Evolutionary conservation across 2,329 filamentous ascomycete genomes (phyloP).

Genomic region (Aotearoamyces nothofagi): DNA sequence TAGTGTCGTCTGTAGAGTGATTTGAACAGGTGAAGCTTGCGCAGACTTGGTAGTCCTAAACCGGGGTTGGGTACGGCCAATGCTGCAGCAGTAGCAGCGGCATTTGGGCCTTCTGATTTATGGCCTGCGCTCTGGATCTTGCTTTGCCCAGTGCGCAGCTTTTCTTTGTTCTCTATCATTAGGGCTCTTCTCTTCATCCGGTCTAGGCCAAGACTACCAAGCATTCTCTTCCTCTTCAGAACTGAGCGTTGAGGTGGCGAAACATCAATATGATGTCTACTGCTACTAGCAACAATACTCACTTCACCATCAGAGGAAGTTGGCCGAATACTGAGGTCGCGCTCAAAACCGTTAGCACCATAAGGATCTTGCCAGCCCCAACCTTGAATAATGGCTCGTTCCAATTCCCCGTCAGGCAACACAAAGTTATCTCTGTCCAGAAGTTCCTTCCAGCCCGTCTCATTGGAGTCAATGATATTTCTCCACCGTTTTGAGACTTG

Average conservation of each 20-base stretch:
- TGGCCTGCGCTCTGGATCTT: constrained; percentile 9
- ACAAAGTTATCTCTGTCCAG: constrained; percentile 73
- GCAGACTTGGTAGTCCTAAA: constrained; percentile 62
- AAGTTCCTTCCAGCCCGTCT: constrained; percentile 89
- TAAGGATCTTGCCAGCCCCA: constrained; percentile 96
- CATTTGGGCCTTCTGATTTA: constrained; percentile 66
- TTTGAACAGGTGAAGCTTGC: constrained; percentile 85
- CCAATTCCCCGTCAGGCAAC: constrained; percentile 67
- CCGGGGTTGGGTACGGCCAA: constrained; percentile 68
- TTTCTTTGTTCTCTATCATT: constrained; percentile 13
- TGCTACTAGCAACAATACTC: constrained; percentile 3
- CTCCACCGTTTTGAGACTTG: constrained; percentile 94
- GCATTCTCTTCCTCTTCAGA: constrained; percentile 18
- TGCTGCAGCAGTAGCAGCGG: constrained; percentile 73
- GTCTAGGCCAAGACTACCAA: constrained; percentile 9
- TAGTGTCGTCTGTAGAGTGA: constrained; percentile 88
- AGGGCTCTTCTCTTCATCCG: constrained; percentile 17
- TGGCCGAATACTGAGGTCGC: constrained; percentile 53
- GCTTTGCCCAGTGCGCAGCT: constrained; percentile 2
- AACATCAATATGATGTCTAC: constrained; percentile 10
- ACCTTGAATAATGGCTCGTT: constrained; percentile 73
- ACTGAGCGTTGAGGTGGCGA: constrained; percentile 6
- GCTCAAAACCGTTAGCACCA: constrained; percentile 60
- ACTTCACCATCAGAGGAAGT: constrained; percentile 38
- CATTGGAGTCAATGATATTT: constrained; percentile 77